Conservation (phyloP, 352 stramenopile genomes). For the Phytophthora quininea region DNA sequence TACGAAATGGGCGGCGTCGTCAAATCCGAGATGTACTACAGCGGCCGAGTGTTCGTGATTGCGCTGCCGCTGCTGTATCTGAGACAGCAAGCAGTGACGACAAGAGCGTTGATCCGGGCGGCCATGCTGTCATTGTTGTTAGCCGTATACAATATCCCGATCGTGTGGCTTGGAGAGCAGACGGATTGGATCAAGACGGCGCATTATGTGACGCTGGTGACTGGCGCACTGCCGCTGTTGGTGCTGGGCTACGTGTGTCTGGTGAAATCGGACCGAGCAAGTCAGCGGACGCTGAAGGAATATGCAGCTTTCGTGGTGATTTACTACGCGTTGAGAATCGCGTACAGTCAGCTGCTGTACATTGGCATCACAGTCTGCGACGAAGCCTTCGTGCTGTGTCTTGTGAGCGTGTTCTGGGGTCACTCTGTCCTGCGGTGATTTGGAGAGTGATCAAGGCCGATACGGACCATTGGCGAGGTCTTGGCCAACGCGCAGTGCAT, state of each 20-base stretch:
- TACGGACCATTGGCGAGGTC: constrained; percentile 73
- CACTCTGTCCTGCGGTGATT: constrained; percentile 64
- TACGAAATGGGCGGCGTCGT: constrained; percentile 22
- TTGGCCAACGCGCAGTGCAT: constrained; percentile 57
- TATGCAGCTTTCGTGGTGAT: constrained; percentile 59
- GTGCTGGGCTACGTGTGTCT: constrained; percentile 56
- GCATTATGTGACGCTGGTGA: constrained; percentile 49
- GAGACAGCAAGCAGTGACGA: constrained; percentile 61
- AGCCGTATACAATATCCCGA: constrained; percentile 60
- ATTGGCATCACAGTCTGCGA: constrained; percentile 24
- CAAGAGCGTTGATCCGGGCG: constrained; percentile 47
- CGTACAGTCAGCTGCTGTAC: constrained; percentile 50
- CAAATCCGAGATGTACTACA: constrained; percentile 52
- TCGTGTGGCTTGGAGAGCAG: constrained; percentile 43
- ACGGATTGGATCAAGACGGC: constrained; percentile 4
- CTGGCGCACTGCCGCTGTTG: constrained; percentile 42
- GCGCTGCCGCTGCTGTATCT: constrained; percentile 74
- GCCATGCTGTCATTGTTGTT: constrained; percentile 50
- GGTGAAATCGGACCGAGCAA: constrained; percentile 48
- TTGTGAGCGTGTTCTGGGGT: constrained; percentile 52
- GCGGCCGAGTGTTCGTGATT: constrained; percentile 64
- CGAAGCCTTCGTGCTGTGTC: constrained; percentile 37
- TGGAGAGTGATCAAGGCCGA: constrained; percentile 77
- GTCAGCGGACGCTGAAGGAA: constrained; percentile 52
- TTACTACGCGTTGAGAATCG: constrained; percentile 47